Percentiles rank a stretch among this genome's conserved stretches.
Evolutionary conservation across 208 protist species (phyloP).

Genomic region (Acanthamoeba lugdunensis): DNA sequence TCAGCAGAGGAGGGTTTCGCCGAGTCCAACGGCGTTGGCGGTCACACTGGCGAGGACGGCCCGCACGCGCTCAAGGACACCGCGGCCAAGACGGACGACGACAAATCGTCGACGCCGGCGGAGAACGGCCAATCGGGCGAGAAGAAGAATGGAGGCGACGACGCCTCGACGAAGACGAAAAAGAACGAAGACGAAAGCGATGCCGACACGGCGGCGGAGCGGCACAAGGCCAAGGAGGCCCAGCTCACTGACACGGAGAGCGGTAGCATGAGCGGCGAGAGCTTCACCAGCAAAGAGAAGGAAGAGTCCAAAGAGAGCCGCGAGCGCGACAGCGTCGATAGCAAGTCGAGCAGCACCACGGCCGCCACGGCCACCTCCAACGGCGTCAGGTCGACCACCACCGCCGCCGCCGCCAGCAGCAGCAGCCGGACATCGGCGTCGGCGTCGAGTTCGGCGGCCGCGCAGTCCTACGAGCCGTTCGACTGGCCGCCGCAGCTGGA

Average conservation of each 20-base stretch:
- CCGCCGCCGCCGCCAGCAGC: too few relatives aligned
- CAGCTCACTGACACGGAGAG: slow-evolving; percentile 11
- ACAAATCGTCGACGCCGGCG: neutral
- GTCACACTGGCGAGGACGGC: neutral
- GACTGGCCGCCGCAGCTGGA: slow-evolving; percentile 8
- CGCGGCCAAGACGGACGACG: neutral
- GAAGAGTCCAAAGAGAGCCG: neutral
- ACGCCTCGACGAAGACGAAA: neutral
- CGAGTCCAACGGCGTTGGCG: neutral
- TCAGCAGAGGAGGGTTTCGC: neutral
- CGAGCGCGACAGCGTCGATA: neutral
- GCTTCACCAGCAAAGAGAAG: slow-evolving; percentile 18
- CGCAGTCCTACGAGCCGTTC: neutral
- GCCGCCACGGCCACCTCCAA: neutral
- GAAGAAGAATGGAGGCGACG: neutral
- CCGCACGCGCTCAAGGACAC: neutral
- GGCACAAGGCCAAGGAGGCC: neutral
- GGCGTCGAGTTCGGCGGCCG: neutral
- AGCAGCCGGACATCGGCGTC: neutral
- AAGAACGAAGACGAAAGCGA: neutral
- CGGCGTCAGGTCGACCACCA: neutral
- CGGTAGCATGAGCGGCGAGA: slow-evolving; percentile 13
- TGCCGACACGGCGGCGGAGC: neutral
- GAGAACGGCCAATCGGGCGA: neutral
- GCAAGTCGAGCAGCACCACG: neutral